A percentile compares a stretch with the other conserved stretches of the same genome.
Evolutionary conservation across 2,329 filamentous ascomycete species (phyloP).

Genomic region (Colletotrichum sp.): DNA sequence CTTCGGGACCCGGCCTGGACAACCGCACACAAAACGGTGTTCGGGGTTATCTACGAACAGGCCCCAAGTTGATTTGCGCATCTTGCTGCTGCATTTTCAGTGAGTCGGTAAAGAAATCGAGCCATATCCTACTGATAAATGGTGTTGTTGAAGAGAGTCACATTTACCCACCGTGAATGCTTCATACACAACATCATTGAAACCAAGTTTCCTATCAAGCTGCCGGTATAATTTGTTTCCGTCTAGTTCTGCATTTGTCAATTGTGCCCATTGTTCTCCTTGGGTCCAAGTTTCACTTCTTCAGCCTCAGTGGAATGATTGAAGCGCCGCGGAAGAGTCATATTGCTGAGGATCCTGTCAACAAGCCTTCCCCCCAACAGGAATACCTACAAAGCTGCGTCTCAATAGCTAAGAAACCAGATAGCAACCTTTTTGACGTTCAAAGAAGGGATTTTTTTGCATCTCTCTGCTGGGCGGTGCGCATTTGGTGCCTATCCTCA

Average conservation of each 20-base stretch:
- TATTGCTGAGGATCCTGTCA: neutral
- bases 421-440: neutral
- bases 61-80: neutral
- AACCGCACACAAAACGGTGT: neutral
- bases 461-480: neutral
- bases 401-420: neutral
- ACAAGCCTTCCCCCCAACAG: too few species aligned
- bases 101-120: neutral
- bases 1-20: neutral
- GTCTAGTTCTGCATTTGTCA: neutral
- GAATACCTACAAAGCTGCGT: neutral
- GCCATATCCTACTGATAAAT: neutral
- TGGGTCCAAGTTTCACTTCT: neutral
- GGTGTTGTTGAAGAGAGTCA: neutral
- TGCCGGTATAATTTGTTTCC: neutral
- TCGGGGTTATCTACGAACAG: neutral
- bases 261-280: neutral
- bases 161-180: neutral
- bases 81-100: neutral
- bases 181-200: neutral
- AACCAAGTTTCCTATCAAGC: neutral
- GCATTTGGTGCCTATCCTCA: neutral
- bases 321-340: neutral
- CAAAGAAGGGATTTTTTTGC: neutral
- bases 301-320: neutral